phyloP scores from a whole-genome alignment of 805 yeast species.

The Candida awuae region DNA sequence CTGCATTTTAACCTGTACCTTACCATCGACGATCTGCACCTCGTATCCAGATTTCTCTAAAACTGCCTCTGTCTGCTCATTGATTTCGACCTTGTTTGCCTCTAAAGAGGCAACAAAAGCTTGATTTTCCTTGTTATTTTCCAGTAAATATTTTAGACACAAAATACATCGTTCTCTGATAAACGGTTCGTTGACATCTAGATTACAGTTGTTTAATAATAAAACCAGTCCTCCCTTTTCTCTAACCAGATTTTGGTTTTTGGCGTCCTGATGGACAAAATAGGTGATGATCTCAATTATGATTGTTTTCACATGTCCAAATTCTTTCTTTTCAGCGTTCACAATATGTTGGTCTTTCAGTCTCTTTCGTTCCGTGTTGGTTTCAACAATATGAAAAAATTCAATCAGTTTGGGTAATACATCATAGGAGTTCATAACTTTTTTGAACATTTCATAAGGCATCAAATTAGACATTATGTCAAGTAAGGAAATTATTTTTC shows the following conservation, averaged over 20 bases:
- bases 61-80: constrained; percentile 39
- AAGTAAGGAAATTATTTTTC: constrained; percentile 21
- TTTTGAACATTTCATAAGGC: constrained; percentile 33
- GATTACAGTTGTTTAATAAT: constrained; percentile 69
- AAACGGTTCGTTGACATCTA: constrained; percentile 84
- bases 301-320: constrained; percentile 61
- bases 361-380: constrained; percentile 30
- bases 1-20: constrained; percentile 53
- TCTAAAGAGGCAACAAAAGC: constrained; percentile 68
- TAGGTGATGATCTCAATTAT: constrained; percentile 59
- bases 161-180: constrained; percentile 78
- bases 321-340: constrained; percentile 25
- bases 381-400: constrained; percentile 35
- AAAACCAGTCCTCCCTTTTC: constrained; percentile 60
- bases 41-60: constrained; percentile 66
- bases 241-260: constrained; percentile 62
- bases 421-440: constrained; percentile 35
- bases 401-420: constrained; percentile 30
- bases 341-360: constrained; percentile 23
- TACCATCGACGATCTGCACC: constrained; percentile 64
- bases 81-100: constrained; percentile 58
- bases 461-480: constrained; percentile 38
- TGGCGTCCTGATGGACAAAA: constrained; percentile 41
- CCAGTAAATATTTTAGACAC: constrained; percentile 62
- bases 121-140: constrained; percentile 63